Conservation (phyloP, 2,329 filamentous ascomycete species). For the Alternaria brassicicola region DNA sequence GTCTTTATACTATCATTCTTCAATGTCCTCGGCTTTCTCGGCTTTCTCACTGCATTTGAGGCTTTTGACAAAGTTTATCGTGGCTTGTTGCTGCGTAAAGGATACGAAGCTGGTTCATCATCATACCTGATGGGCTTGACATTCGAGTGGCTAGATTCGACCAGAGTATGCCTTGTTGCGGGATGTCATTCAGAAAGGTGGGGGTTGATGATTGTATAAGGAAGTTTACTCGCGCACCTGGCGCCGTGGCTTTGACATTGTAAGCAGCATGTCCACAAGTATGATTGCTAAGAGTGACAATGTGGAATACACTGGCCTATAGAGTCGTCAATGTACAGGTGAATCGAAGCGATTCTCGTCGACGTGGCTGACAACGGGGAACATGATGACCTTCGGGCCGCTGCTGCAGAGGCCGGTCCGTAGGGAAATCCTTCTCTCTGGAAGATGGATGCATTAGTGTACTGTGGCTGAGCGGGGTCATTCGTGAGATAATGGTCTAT, state of each 20-base stretch:
- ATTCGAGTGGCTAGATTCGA: neutral
- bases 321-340: neutral
- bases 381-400: neutral
- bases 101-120: constrained; percentile 1
- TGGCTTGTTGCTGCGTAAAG: constrained; percentile 1
- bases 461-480: constrained; percentile 2
- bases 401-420: neutral
- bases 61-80: neutral
- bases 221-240: neutral
- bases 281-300: neutral
- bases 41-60: neutral
- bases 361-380: neutral
- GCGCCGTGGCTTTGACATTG: neutral
- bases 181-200: neutral
- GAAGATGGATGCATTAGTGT: neutral
- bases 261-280: neutral
- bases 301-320: neutral
- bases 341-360: neutral
- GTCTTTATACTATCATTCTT: neutral
- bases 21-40: neutral
- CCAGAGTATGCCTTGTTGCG: neutral
- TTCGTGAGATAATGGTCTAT: neutral
- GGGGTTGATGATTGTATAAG: neutral
- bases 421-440: neutral
- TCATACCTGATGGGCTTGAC: constrained; percentile 3